Evolutionary conservation across 78 protist species (phyloP).

Genomic region (Dictyostelium purpureum): DNA sequence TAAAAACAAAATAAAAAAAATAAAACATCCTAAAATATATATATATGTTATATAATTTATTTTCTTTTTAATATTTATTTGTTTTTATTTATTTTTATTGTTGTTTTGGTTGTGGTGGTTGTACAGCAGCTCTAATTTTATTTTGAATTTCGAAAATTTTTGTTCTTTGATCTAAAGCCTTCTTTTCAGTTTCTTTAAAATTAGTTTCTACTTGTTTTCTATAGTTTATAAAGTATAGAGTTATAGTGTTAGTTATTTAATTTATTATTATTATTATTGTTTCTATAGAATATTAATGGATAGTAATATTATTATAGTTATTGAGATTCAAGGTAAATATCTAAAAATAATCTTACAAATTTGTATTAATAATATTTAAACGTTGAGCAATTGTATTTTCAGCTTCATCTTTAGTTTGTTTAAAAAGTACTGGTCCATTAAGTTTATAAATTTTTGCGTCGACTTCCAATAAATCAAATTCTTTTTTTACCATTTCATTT

Average conservation of each 20-base stretch:
- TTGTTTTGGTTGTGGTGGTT: conserved; percentile 28
- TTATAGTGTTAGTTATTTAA: background rate
- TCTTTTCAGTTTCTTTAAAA: conserved; percentile 71
- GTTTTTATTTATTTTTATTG: background rate
- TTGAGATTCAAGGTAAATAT: too few species aligned
- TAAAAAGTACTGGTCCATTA: conserved; percentile 78
- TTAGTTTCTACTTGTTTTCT: conserved; percentile 62
- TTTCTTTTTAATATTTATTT: background rate
- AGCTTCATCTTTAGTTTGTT: conserved; percentile 74
- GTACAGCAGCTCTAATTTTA: conserved; percentile 23
- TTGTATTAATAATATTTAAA: conserved; percentile 55
- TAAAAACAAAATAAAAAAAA: background rate
- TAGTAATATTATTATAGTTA: too few species aligned
- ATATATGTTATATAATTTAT: too few species aligned
- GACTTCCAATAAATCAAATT: conserved; percentile 67
- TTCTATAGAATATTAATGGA: too few species aligned
- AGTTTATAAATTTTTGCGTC: conserved; percentile 67
- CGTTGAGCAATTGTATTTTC: conserved; percentile 38
- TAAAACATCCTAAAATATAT: too few species aligned
- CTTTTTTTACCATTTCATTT: conserved; percentile 78
- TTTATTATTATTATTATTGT: too few species aligned
- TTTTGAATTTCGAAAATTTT: conserved; percentile 49
- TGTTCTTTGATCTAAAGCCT: conserved; percentile 49
- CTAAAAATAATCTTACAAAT: conserved; percentile 35
- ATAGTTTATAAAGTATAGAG: background rate